Evolutionary conservation across 495 filamentous ascomycete genomes (phyloP).

Genomic region (Hyaloscypha finlandica): DNA sequence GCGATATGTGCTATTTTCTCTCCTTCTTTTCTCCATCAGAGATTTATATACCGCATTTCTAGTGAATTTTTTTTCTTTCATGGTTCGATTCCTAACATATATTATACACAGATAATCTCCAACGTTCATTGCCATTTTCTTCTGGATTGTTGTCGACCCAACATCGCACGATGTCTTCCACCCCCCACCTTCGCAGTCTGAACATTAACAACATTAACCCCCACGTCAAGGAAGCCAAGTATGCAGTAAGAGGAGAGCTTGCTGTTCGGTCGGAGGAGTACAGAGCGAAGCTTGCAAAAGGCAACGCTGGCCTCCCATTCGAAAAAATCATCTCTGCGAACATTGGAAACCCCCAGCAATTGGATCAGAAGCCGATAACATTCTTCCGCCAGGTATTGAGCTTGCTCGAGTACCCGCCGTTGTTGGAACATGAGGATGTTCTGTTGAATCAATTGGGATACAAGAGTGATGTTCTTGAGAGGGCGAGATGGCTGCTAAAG

Average conservation of each 20-base stretch:
- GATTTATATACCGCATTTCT: conserved; percentile 30
- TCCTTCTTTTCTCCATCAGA: conserved; percentile 19
- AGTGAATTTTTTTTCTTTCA: background rate
- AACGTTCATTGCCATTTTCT: background rate
- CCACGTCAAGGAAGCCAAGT: conserved; percentile 80
- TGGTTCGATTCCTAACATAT: conserved; percentile 15
- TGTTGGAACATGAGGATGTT: conserved; percentile 77
- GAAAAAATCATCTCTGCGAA: conserved; percentile 91
- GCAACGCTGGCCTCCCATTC: conserved; percentile 72
- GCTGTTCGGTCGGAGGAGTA: conserved; percentile 89
- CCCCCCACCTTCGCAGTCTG: conserved; percentile 58
- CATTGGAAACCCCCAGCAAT: conserved; percentile 98
- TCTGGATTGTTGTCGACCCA: conserved; percentile 7
- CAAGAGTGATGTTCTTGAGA: conserved; percentile 82
- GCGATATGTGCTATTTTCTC: conserved; percentile 24
- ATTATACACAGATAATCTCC: conserved; percentile 22
- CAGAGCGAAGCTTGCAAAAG: conserved; percentile 62
- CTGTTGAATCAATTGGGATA: conserved; percentile 72
- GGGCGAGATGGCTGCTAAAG: conserved; percentile 75
- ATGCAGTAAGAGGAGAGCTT: conserved; percentile 95
- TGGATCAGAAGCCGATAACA: conserved; percentile 97
- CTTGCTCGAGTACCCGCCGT: conserved; percentile 83
- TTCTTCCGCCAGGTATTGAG: conserved; percentile 98
- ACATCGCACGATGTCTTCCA: conserved; percentile 58
- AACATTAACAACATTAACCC: conserved; percentile 90